phyloP scores from a whole-genome alignment of 441 rosid genomes.

The Bocquillonia castaneifolia region DNA sequence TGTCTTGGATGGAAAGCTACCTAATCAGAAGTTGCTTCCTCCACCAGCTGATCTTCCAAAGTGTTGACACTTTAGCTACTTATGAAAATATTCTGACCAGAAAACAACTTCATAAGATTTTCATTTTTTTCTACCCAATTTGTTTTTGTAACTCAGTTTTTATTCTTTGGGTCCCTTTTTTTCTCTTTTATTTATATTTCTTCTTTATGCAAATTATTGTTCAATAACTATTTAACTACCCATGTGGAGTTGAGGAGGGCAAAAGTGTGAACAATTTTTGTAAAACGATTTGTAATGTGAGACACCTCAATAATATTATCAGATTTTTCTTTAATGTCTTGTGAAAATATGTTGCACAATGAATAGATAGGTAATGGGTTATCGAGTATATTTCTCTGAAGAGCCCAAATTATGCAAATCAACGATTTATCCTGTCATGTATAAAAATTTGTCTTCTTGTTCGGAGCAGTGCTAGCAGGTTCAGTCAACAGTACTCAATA shows the following conservation, averaged over 20 bases:
- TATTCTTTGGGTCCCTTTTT: neutral
- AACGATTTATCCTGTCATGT: too few species aligned
- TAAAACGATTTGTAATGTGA: neutral
- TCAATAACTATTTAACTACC: neutral
- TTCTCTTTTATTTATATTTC: neutral
- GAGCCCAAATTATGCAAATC: too few species aligned
- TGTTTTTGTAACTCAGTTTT: slow-evolving; percentile 7
- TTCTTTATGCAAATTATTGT: neutral
- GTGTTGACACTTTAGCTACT: slow-evolving; percentile 23
- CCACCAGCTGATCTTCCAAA: slow-evolving; percentile 47
- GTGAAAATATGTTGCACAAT: too few species aligned
- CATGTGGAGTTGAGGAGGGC: neutral
- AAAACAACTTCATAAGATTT: neutral
- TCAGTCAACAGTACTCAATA: too few species aligned
- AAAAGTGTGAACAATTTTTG: neutral
- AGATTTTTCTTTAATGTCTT: neutral
- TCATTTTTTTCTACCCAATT: neutral
- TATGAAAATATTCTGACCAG: neutral
- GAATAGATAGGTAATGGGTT: too few species aligned
- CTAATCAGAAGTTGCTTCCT: slow-evolving; percentile 42
- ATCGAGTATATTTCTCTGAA: too few species aligned
- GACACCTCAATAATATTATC: slow-evolving; percentile 5
- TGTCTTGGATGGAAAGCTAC: slow-evolving; percentile 41
- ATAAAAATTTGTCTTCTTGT: too few species aligned
- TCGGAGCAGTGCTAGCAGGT: too few species aligned